Evolutionary conservation across 306 rosid species (phyloP).

Genomic region (Ceratonia siliqua): DNA sequence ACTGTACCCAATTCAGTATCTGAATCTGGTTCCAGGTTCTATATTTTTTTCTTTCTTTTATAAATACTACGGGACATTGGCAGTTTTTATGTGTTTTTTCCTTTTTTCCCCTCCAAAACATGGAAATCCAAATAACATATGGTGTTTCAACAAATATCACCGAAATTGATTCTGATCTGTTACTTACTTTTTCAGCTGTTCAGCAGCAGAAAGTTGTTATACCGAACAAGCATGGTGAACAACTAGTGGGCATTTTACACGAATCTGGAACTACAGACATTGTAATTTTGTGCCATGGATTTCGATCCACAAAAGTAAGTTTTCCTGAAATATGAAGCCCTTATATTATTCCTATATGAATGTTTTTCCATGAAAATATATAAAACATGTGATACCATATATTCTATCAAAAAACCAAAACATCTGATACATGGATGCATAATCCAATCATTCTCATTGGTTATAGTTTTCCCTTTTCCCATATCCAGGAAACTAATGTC

Average conservation of each 20-base stretch:
- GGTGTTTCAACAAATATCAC: neutral
- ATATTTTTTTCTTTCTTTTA: no score
- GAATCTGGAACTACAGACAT: conserved; percentile 69
- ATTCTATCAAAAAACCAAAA: no score
- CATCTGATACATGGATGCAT: no score
- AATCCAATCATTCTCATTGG: conserved; percentile 1
- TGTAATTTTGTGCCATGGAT: conserved; percentile 82
- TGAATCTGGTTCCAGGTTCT: no score
- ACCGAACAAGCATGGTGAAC: conserved; percentile 69
- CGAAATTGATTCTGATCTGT: neutral
- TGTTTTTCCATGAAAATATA: neutral
- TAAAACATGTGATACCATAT: neutral
- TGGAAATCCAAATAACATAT: no score
- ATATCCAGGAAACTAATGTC: conserved; percentile 44
- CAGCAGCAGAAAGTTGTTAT: conserved; percentile 54
- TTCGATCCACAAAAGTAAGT: conserved; percentile 61
- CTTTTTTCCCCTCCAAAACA: no score
- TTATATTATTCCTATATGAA: neutral
- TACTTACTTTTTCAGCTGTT: conserved; percentile 39
- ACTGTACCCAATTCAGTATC: no score
- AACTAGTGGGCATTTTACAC: conserved; percentile 72
- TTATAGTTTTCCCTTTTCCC: conserved; percentile 8
- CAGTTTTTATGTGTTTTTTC: no score
- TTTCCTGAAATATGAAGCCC: conserved; percentile 3
- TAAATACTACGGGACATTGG: no score